Base-by-base conservation (phyloP, 1,284 basidiomycete species). In the Gomphus sp. region DNA sequence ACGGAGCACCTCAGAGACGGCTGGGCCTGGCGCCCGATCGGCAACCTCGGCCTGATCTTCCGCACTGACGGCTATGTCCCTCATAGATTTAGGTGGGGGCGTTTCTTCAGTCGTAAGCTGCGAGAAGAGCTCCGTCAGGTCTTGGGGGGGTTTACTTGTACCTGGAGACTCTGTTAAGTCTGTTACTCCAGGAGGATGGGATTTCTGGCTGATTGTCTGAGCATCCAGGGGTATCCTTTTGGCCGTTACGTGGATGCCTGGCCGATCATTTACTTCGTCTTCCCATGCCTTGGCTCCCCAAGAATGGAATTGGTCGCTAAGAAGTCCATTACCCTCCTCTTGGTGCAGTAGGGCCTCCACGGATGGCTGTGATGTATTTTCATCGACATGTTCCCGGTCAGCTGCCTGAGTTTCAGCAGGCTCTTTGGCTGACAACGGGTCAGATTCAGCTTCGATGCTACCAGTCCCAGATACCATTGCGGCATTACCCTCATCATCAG, bases 241-340 rank as follows among this genome's bases (percentile, higher is more conserved):
- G 22, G 41, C 54, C 25, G 54, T 55, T 22, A 28, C 44, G 18
- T 33, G 54, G 16, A 36, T 18, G 2, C 52, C 52, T 11, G 16
- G 34, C 31, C 14, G 49, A 41, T 53, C 25, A 12, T 53, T 18
- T 7, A 16, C 25, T 44, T 58, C 57, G n/a, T 58, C 57, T 22
- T 58, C 57, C 57, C 57, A 58, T 16, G 57, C 57, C 43, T 52
- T 58, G 37, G 57, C 57, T n/a, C 57, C 57, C 57, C 57, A 58
- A 4, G 36, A 41, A 45, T 43, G n/a, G 22, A 34, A 47, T 10
- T 22, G 43, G 28, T 43, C n/a, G 12, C 10, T 43, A 37, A 25
- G 28, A 37, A 43, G 39, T 25, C 11, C 18, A 51, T 37, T 49
- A 31, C 10, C 39, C 14, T 56, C 55, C 11, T 56, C 28, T 44